Base-by-base conservation (phyloP, 2,329 filamentous ascomycete genomes). In the Blastomyces gilchristii region DNA sequence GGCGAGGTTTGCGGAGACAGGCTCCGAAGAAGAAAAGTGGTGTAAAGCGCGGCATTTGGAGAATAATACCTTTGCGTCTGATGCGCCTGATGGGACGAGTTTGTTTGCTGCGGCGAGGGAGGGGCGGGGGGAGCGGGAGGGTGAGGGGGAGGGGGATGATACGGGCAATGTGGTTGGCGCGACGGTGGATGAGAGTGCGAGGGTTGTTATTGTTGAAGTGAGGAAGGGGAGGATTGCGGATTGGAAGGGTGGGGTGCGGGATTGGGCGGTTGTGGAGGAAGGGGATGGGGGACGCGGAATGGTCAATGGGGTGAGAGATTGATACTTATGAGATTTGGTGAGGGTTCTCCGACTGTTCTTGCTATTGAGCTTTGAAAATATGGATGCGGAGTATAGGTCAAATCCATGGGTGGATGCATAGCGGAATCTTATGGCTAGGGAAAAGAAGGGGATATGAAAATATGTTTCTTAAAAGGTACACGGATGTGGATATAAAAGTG, bases 191-290 rank as follows among this genome's bases (percentile, higher is more conserved):
- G 88, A 91, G 71, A 89, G 94, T 73, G 91, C 95, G 1, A 83
- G 89, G 58, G 92, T 97, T 7, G 90, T 97, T 43, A 84, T 93
- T 6, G 94, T 97, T 8, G 85, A 83, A 69, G 90, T 97, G 69
- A 84, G 83, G 69, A 90, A 92, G 72, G 91, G 94, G 58, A 83
- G 91, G 70, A 95, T 95, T 70, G 91, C 89, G 67, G 94, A 96
- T 74, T 96, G 89, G 89, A 96, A 96, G 79, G 93, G 94, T n/a
- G 85, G 86, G 16, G 91, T 97, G 4, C 85, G 88, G 69, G 93
- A 97, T 73, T 97, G 85, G 85, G 66, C 70, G 37, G 67, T 81
- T 63, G 72, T 79, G 39, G 69, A 72, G 49, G 70, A 72, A 43
- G 73, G 71, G 39, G 69, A 71, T 57, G 28, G 28, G 5, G 58